Evolutionary conservation across 1,284 basidiomycete species (phyloP), one percentile per base, ranked within the genome.

Genomic region (Austropuccinia psidii): DNA sequence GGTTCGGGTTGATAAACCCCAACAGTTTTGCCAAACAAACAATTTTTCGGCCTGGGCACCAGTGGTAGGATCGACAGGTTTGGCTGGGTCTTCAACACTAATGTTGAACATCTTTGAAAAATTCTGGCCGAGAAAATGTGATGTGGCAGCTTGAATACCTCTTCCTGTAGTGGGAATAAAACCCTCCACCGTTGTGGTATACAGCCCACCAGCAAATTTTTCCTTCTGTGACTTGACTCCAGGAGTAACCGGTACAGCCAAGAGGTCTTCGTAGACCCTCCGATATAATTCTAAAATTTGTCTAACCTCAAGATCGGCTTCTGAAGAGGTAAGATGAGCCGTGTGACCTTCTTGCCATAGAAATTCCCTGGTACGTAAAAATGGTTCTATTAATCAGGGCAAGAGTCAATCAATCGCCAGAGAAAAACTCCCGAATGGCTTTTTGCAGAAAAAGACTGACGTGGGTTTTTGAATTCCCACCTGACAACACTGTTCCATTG

Each of bases 301-400:
- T 55, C 86, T 87, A 13, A 98, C 95, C 83, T 98, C 96, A 75
- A 83, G 84, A 80, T 92, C 94, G 45, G 95, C 95, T 81, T 96
- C 93, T 15, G 85, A 80, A 81, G 93, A 90, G 77, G 90, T 91
- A 66, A 96, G 85, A 83, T 90, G 88, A 1, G 95, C 96, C 5
- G 96, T 98, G 85, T 99, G 95, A 57, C 95, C 95, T 83, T 99
- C 96, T 84, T 99, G 95, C 95, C 96, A 99, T 41, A 99, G 84
- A 86, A 98, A 99, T 83, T 98, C 95, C 79, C 96, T 91, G 1
- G 96, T 98, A 76, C 95, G 92, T 50, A 99, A 86, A 90, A 99
- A 99, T 1, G 95, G 95, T 83, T 98, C 88, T 90, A 79, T 76
- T 57, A 75, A 27, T 11, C 49, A 69, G 39, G 49, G 62, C 60